Evolutionary conservation across 129 eudicot genomes (phyloP), one percentile per base, ranked within the genome.

Genomic region (Daucus carota): DNA sequence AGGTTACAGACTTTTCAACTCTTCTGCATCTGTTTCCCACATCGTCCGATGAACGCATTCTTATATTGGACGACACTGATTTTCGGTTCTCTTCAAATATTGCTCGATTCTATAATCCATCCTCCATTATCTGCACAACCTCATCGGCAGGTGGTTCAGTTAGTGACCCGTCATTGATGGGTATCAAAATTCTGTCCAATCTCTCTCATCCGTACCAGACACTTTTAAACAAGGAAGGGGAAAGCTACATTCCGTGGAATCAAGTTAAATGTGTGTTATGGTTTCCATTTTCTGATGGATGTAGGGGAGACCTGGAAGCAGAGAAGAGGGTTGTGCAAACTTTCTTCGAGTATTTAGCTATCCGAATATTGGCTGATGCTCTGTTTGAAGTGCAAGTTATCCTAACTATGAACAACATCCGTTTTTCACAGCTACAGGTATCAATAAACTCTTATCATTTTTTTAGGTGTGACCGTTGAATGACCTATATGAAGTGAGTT

Each of bases 351-450:
- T 81, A 77, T 78, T 85, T 93, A 68, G 90, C 98, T 28, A 11
- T 91, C 38, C 88, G 98, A 33, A 78, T 90, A 41, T 60, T 93
- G 81, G 93, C 84, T 66, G 96, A 90, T 76, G 73, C 82, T 67
- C 81, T 90, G 75, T 42, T 38, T 31, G 93, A 83, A 24, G 80
- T 89, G 47, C 84, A 81, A 75, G 86, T 93, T 11, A 76, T 93
- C 62, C 36, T 90, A 29, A 87, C 86, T 47, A 93, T 93, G 97
- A 93, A 90, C 86, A 93, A 93, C 73, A 76, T 89, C 43, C 84
- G 96, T 32, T 93, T 93, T 73, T 86, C 98, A n/a, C 91, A 83
- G 73, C 79, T 93, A 70, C 97, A 91, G 98, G 98, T 91, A 87
- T 57, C 18, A 41, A 44, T 70, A 9, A 40, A n/a, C 38, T 70